phyloP scores from a whole-genome alignment of 768 basidiomycete genomes.

The Podaxis rugospora region DNA sequence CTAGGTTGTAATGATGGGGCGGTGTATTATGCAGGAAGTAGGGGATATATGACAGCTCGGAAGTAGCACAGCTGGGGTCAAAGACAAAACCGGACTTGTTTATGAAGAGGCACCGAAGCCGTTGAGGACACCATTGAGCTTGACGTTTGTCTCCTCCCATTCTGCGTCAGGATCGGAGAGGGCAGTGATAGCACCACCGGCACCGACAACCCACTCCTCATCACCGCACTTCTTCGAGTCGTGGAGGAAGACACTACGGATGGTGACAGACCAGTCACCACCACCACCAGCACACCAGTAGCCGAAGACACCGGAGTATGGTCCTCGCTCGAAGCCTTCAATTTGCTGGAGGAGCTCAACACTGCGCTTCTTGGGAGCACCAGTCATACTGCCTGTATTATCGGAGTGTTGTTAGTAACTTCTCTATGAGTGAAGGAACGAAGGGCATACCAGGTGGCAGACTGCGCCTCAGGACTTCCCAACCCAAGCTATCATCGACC shows the following conservation, averaged over 20 bases:
- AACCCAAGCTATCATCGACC: slow-evolving; percentile 54
- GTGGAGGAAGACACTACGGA: slow-evolving; percentile 86
- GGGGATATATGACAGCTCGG: background rate
- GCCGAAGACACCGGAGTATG: slow-evolving; percentile 93
- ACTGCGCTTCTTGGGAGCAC: slow-evolving; percentile 92
- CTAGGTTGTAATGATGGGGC: no score
- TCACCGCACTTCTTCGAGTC: slow-evolving; percentile 23
- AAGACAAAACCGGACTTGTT: background rate
- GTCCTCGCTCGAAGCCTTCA: slow-evolving; percentile 65
- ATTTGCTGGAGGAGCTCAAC: slow-evolving; percentile 84
- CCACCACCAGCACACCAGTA: slow-evolving; percentile 89
- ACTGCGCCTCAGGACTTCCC: slow-evolving; percentile 74
- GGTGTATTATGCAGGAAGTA: background rate
- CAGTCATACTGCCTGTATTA: slow-evolving; percentile 87
- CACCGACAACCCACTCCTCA: slow-evolving; percentile 78
- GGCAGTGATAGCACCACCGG: slow-evolving; percentile 94
- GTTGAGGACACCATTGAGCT: slow-evolving; percentile 72
- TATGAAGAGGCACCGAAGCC: slow-evolving; percentile 45
- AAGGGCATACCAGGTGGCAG: slow-evolving; percentile 73
- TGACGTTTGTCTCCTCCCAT: slow-evolving; percentile 94
- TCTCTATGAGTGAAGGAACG: background rate
- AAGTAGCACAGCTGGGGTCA: background rate
- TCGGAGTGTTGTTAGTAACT: background rate
- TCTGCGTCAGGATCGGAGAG: slow-evolving; percentile 81
- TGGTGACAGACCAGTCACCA: slow-evolving; percentile 92